Evolutionary conservation across 495 filamentous ascomycete species (phyloP), one percentile per base, ranked within the genome.

Genomic region (Staphylotrichum longicolle): DNA sequence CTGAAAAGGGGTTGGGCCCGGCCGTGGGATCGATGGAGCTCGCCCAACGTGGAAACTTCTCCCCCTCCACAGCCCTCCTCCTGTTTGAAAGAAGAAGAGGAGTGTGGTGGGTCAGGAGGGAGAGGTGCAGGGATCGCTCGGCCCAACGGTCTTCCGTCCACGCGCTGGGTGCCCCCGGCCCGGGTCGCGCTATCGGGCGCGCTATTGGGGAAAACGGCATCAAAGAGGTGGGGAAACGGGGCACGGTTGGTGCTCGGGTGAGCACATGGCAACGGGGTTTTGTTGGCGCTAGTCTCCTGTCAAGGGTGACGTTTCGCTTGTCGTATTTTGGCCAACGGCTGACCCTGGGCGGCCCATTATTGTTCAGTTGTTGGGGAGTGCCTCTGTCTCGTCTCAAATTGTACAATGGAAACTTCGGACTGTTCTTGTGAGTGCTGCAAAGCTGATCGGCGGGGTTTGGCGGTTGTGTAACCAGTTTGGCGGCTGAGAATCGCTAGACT

Each of bases 221-320:
- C 15, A 3, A 5, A 20, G 58, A 33, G 49, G 49, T 45, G 49
- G 49, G 42, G 37, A 34, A 55, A 55, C 14, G 7, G 46, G 47
- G 35, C 27, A 15, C n/a, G 40, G 40, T 32, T 12, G 41, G 30
- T 14, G 12, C n/a, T 44, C 41, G 11, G 33, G 20, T 44, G 52
- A 12, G 42, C 58, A 54, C 58, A 60, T 60, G 58, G 58, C 58
- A 33, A 60, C 49, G 58, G 49, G 50, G 58, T 60, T 56, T 56
- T 15, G 27, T n/a, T 12, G 4, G 10, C 33, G 9, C 20, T 34
- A 4, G 11, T 5, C n/a, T 9, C 27, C 8, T 14, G 30, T 10
- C 48, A 12, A 30, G 45, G 45, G 20, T 11, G 12, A 54, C 35
- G 35, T 27, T n/a, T 52, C 6, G 33, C 15, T 35, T 35, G 33